Evolutionary conservation across 1,284 basidiomycete genomes (phyloP).

Genomic region (Moesziomyces parantarcticus): DNA sequence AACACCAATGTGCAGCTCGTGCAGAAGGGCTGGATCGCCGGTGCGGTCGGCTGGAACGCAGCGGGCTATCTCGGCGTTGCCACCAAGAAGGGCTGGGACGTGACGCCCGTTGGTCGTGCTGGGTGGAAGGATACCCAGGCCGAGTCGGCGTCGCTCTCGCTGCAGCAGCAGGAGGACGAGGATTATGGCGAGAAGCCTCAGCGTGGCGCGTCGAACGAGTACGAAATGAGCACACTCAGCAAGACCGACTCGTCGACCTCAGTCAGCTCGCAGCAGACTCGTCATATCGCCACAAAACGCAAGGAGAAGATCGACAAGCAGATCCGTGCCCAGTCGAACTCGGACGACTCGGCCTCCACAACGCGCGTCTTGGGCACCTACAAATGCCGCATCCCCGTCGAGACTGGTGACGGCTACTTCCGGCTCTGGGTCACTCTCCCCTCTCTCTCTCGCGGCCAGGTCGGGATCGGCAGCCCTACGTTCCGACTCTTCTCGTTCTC

Average conservation of each 20-base stretch:
- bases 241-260: constrained; percentile 4
- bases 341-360: constrained; percentile 17
- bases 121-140: constrained; percentile 43
- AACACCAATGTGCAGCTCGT: constrained; percentile 47
- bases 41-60: constrained; percentile 53
- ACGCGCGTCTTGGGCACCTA: constrained; percentile 42
- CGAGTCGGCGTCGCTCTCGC: constrained; percentile 7
- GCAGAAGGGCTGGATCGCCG: constrained; percentile 56
- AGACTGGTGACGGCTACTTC: constrained; percentile 58
- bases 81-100: constrained; percentile 48
- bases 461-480: constrained; percentile 43
- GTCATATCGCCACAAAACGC: constrained; percentile 29
- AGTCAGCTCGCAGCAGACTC: constrained; percentile 12
- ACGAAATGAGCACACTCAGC: constrained; percentile 42
- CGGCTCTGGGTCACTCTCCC: constrained; percentile 43
- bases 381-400: constrained; percentile 51
- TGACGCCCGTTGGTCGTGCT: constrained; percentile 38
- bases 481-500: constrained; percentile 57
- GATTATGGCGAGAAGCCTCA: constrained; percentile 35
- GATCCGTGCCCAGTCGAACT: constrained; percentile 30
- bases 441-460: constrained; percentile 13
- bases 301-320: constrained; percentile 48
- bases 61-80: constrained; percentile 44
- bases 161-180: constrained; percentile 46
- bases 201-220: constrained; percentile 16